phyloP scores from a whole-genome alignment of 1,284 basidiomycete species.

The Heterobasidion irregulare region DNA sequence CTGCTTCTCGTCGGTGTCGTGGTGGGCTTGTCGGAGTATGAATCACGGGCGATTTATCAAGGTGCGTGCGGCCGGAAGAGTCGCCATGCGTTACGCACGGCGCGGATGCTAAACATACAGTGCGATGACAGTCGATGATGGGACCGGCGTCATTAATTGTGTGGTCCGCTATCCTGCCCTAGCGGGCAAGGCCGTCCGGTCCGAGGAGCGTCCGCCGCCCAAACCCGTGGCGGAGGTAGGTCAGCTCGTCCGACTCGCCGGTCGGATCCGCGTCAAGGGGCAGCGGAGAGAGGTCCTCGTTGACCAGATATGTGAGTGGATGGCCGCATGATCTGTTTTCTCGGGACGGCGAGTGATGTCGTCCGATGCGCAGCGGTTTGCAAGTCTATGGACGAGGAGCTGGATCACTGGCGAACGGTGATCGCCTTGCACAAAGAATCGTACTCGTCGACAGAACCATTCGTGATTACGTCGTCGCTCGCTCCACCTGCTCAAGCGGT shows the following conservation, averaged over 20 bases:
- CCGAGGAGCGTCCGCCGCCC: background rate
- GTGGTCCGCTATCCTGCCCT: constrained; percentile 26
- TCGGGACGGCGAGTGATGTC: background rate
- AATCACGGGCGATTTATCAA: constrained; percentile 49
- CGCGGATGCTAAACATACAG: background rate
- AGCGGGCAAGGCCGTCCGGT: constrained; percentile 17
- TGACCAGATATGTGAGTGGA: constrained; percentile 7
- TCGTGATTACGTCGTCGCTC: constrained; percentile 24
- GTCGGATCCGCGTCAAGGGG: constrained; percentile 4
- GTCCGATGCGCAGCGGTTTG: constrained; percentile 29
- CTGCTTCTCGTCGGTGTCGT: constrained; percentile 54
- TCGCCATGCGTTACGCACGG: background rate
- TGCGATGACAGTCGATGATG: constrained; percentile 53
- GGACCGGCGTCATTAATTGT: constrained; percentile 63
- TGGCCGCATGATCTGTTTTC: background rate
- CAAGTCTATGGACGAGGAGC: constrained; percentile 47
- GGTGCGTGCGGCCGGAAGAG: constrained; percentile 23
- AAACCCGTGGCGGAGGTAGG: constrained; percentile 6
- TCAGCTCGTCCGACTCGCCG: constrained; percentile 6
- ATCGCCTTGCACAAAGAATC: constrained; percentile 40
- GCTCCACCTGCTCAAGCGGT: background rate
- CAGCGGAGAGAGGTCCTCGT: constrained; percentile 5
- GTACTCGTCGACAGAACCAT: constrained; percentile 41
- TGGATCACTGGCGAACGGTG: constrained; percentile 48
- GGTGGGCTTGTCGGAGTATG: constrained; percentile 51